These are phyloP conservation scores for Neurospora sp. DNA, from an alignment of 495 filamentous ascomycete genomes.

Conservation along the genomic window DNA sequence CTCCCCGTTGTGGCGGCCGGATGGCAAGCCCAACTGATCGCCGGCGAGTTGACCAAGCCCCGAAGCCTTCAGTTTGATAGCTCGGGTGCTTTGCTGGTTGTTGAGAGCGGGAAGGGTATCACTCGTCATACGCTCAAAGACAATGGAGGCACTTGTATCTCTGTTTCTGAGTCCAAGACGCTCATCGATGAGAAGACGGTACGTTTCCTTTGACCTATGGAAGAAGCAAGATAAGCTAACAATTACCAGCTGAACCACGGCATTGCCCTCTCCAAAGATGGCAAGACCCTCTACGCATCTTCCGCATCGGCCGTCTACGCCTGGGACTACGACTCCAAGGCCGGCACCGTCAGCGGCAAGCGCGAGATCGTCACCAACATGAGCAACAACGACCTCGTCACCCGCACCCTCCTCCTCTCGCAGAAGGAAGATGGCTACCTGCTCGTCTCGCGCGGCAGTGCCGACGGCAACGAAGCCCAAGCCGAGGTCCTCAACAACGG, in stretches of 20 bases:
- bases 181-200: slow-evolving; percentile 31
- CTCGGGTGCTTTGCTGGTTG: slow-evolving; percentile 45
- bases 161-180: slow-evolving; percentile 23
- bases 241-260: slow-evolving; percentile 49
- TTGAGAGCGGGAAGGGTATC: slow-evolving; percentile 44
- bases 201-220: slow-evolving; percentile 8
- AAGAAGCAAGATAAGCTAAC: neutral
- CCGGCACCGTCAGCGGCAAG: slow-evolving; percentile 28
- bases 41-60: slow-evolving; percentile 40
- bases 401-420: slow-evolving; percentile 48
- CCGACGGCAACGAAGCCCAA: slow-evolving; percentile 38
- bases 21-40: slow-evolving; percentile 45
- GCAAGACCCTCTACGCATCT: slow-evolving; percentile 53
- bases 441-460: slow-evolving; percentile 49
- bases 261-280: slow-evolving; percentile 48
- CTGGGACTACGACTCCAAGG: slow-evolving; percentile 46
- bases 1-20: slow-evolving; percentile 45
- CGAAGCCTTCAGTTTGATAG: slow-evolving; percentile 51
- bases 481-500: slow-evolving; percentile 39
- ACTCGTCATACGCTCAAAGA: slow-evolving; percentile 39
- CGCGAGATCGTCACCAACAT: slow-evolving; percentile 45
- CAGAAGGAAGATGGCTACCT: slow-evolving; percentile 30
- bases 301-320: slow-evolving; percentile 41
- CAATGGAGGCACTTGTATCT: slow-evolving; percentile 42
- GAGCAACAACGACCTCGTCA: slow-evolving; percentile 46